Evolutionary conservation across 352 stramenopile species (phyloP).

Genomic region (Plasmopara halstedii): DNA sequence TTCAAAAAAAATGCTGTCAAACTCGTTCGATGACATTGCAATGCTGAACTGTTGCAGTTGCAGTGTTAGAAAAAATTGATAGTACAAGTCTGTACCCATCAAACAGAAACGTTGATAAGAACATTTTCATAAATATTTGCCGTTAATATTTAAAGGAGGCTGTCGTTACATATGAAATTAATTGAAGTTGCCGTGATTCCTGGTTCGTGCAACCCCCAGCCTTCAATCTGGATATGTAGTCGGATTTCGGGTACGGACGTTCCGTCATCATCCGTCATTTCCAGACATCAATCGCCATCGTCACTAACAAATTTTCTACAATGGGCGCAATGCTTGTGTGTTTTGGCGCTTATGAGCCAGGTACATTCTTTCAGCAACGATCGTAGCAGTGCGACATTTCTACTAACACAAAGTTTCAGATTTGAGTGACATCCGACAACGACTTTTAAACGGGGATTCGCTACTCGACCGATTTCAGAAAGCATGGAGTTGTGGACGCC

Average conservation of each 20-base stretch:
- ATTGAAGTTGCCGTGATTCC: conserved; percentile 17
- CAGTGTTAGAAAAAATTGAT: neutral
- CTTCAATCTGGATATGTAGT: conserved; percentile 14
- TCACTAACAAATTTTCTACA: conserved; percentile 14
- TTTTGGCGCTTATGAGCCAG: conserved; percentile 22
- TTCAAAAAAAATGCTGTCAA: conserved; percentile 17
- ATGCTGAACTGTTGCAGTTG: no score
- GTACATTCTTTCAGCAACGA: neutral
- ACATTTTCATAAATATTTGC: no score
- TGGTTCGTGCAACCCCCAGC: conserved; percentile 10
- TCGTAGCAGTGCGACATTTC: neutral
- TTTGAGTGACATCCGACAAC: conserved; percentile 8
- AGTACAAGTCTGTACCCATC: no score
- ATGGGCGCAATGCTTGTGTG: conserved; percentile 63
- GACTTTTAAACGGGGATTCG: conserved; percentile 20
- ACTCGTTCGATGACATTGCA: neutral
- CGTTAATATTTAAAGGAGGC: no score
- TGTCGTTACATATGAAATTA: conserved; percentile 5
- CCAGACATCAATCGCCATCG: conserved; percentile 4
- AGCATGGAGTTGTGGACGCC: conserved; percentile 29
- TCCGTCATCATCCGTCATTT: conserved; percentile 3
- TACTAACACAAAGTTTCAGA: neutral
- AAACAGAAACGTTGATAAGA: conserved; percentile 19
- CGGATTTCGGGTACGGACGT: neutral
- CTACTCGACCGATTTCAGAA: conserved; percentile 50